Evolutionary conservation across 2,329 filamentous ascomycete genomes (phyloP).

Genomic region (Niveomyces coronatus): DNA sequence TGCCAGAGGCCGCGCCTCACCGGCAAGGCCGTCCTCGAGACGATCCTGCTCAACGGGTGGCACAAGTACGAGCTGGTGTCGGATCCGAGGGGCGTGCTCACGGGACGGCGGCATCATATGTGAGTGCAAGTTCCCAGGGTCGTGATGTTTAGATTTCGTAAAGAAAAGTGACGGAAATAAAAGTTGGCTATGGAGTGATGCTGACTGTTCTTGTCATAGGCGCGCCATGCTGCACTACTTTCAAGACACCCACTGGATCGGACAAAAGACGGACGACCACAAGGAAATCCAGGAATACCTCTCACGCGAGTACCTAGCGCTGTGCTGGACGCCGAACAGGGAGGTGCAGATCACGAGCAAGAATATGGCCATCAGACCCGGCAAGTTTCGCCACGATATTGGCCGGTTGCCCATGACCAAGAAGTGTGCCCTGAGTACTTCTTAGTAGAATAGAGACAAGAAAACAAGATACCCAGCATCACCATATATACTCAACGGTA

Average conservation of each 20-base stretch:
- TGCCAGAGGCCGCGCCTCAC: neutral
- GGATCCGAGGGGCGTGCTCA: neutral
- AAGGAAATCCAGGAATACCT: neutral
- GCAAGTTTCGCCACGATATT: neutral
- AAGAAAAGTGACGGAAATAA: no score
- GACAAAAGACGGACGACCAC: neutral
- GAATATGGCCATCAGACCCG: neutral
- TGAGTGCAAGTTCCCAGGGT: no score
- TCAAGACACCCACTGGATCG: constrained; percentile 1
- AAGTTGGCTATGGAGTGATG: no score
- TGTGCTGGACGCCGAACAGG: neutral
- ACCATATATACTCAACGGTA: no score
- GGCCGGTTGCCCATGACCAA: neutral
- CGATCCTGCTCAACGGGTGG: neutral
- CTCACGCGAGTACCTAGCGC: neutral
- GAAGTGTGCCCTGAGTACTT: no score
- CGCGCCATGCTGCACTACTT: neutral
- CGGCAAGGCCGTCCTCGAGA: neutral
- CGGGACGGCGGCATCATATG: constrained; percentile 1
- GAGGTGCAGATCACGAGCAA: neutral
- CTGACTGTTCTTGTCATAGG: neutral
- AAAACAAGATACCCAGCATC: no score
- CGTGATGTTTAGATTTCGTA: no score
- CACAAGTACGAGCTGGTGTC: constrained; percentile 3
- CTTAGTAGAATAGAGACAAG: no score